Evolutionary conservation across 2,329 filamentous ascomycete species (phyloP), one percentile per base, ranked within the genome.

Genomic region (Xylariaceae sp.): DNA sequence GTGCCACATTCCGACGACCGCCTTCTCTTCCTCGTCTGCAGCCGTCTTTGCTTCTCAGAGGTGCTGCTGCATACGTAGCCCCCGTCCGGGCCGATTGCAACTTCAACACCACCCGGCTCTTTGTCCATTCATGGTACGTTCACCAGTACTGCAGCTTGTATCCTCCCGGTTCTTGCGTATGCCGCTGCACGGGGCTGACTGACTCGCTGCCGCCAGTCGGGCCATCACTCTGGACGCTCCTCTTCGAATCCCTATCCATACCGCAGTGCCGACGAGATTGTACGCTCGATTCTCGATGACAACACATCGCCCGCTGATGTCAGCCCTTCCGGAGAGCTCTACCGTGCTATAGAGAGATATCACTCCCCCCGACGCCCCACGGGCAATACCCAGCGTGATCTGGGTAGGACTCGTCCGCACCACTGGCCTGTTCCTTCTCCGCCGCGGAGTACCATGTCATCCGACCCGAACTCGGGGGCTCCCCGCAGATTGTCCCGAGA

Each of bases 291-390:
- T 34, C 55, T 64, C 47, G 56, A 64, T 49, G 55, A 58, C 39
- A 49, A 57, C 42, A 47, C 57, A 35, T 40, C 55, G 12, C 47
- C 55, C 40, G 46, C 53, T 35, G 49, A 61, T 26, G 57, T 63
- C 28, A 63, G 58, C 31, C 58, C 60, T 14, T 66, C 63, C 17
- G 60, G 61, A 43, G 61, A 67, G 50, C 46, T 67, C 31, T 61
- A 57, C 40, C 52, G 60, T 44, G 57, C 59, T 32, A 59, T 67
- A 58, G 61, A 61, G 41, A 55, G 59, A 38, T 62, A 55, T 34
- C 55, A 63, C 44, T 47, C 56, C 35, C 44, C 49, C 36, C 46
- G 44, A 32, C 38, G 44, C 30, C 33, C 51, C 33, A 25, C 42
- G 22, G 44, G 39, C 38, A 43, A 38, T 33, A 31, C 32, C 33